A percentile compares a stretch with the other conserved stretches of the same genome.
Evolutionary conservation across 805 yeast genomes (phyloP).

Genomic region (Hanseniaspora taiwanica): DNA sequence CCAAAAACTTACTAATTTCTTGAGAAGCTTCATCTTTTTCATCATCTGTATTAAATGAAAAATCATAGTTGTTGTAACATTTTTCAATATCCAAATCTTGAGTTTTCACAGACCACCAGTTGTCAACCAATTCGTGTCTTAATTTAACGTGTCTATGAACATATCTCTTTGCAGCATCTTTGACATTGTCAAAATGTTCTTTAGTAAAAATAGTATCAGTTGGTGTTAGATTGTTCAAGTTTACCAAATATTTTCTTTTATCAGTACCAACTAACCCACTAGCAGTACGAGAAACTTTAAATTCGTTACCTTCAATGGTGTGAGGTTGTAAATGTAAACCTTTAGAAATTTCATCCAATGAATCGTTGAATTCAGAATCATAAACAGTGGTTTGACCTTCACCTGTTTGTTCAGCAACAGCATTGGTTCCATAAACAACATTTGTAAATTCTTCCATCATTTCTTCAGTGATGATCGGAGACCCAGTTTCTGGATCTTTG

Average conservation of each 20-base stretch:
- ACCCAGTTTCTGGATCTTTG: slow-evolving; percentile 29
- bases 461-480: not conserved
- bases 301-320: slow-evolving; percentile 31
- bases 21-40: slow-evolving; percentile 42
- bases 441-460: slow-evolving; percentile 26
- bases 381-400: slow-evolving; percentile 34
- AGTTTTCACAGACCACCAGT: slow-evolving; percentile 67
- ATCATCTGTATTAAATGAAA: slow-evolving; percentile 41
- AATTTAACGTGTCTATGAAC: slow-evolving; percentile 73
- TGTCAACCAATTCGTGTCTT: slow-evolving; percentile 80
- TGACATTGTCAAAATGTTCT: slow-evolving; percentile 29
- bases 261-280: slow-evolving; percentile 83
- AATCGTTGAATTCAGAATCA: slow-evolving; percentile 39
- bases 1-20: slow-evolving; percentile 53
- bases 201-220: slow-evolving; percentile 69
- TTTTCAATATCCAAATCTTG: slow-evolving; percentile 18
- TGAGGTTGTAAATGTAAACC: slow-evolving; percentile 71
- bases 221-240: slow-evolving; percentile 74
- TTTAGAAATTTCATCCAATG: slow-evolving; percentile 50
- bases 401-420: slow-evolving; percentile 35
- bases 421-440: slow-evolving; percentile 53
- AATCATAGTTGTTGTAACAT: slow-evolving; percentile 29
- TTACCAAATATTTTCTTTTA: slow-evolving; percentile 72
- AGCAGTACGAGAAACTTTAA: slow-evolving; percentile 61
- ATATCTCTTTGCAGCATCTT: slow-evolving; percentile 37